A percentile compares a stretch with the other conserved stretches of the same genome.
phyloP scores from a whole-genome alignment of 345 rosid species.

The Erodium maritimum region DNA sequence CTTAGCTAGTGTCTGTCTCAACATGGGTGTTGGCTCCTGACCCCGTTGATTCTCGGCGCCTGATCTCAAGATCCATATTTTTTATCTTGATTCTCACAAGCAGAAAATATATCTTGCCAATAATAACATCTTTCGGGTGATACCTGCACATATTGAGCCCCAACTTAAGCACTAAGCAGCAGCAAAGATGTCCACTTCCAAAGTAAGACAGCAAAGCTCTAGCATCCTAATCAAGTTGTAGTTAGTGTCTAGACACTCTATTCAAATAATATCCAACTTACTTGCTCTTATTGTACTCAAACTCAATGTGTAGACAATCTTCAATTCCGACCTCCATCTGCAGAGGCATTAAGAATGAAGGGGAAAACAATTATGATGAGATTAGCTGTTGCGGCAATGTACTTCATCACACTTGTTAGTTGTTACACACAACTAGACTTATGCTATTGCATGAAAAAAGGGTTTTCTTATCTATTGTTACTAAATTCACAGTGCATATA shows the following conservation, averaged over 20 bases:
- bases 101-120: constrained; percentile 96
- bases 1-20: constrained; percentile 95
- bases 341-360: constrained; percentile 14
- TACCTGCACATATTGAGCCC: constrained; percentile 45
- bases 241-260: not conserved
- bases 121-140: constrained; percentile 89
- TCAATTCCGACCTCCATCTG: constrained; percentile 99
- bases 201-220: not conserved
- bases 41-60: constrained; percentile 95
- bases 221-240: not conserved
- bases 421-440: not conserved
- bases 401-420: not conserved
- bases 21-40: constrained; percentile 93
- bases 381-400: not conserved
- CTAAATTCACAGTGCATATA: not conserved
- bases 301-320: constrained; percentile 94
- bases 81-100: constrained; percentile 98
- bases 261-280: constrained; percentile 22
- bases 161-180: constrained; percentile 1
- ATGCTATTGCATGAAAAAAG: too few relatives aligned
- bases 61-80: constrained; percentile 98
- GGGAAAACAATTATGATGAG: not conserved
- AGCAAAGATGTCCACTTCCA: not conserved
- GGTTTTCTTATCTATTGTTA: not conserved
- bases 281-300: constrained; percentile 99